Evolutionary conservation across 805 yeast genomes (phyloP).

Genomic region (Ogataea chonburiensis): DNA sequence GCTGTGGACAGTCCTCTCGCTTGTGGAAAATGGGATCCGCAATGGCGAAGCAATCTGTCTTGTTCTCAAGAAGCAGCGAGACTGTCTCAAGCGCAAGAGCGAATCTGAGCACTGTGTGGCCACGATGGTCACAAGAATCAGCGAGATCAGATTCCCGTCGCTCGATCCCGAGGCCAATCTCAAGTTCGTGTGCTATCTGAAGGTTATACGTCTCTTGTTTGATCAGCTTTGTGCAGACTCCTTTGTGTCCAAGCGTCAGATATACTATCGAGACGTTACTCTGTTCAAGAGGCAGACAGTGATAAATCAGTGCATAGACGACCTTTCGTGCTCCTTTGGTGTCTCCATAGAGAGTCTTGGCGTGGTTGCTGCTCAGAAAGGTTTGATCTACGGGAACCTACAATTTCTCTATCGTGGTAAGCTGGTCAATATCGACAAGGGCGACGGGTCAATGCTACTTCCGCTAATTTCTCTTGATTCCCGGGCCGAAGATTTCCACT

Average conservation of each 20-base stretch:
- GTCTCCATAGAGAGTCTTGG: conserved; percentile 40
- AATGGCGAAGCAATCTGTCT: conserved; percentile 26
- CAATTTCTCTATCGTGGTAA: conserved; percentile 17
- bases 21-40: conserved; percentile 30
- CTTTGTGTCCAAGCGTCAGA: conserved; percentile 50
- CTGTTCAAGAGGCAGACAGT: conserved; percentile 45
- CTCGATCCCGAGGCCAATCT: conserved; percentile 14
- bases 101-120: conserved; percentile 4
- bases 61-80: conserved; percentile 13
- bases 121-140: conserved; percentile 6
- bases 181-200: conserved; percentile 26
- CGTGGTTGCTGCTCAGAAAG: conserved; percentile 55
- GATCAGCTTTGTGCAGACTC: conserved; percentile 13
- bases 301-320: conserved; percentile 41
- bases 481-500: conserved; percentile 18
- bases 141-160: conserved; percentile 24
- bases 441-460: conserved; percentile 31
- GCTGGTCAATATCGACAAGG: conserved; percentile 13
- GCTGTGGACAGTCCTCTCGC: conserved; percentile 15
- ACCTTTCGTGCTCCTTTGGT: conserved; percentile 38
- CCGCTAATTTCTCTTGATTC: conserved; percentile 38
- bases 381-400: conserved; percentile 47
- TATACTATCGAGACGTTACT: conserved; percentile 56
- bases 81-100: conserved; percentile 8
- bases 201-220: conserved; percentile 22